Conservation (phyloP, 1,284 basidiomycete genomes). For the Trichosporon sp. region DNA sequence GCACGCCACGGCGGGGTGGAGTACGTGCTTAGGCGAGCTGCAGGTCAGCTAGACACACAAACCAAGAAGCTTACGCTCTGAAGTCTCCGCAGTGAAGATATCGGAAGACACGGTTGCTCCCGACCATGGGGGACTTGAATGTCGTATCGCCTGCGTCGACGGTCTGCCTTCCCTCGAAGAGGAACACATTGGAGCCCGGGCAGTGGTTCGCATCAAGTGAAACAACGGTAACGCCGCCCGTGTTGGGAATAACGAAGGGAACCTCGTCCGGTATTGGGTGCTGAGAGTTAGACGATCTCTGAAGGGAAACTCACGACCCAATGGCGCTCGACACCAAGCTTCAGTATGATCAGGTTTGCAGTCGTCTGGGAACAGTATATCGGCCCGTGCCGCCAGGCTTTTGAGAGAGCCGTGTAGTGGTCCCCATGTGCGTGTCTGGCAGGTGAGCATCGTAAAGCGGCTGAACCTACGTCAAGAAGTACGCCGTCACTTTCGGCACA, state of each 20-base stretch:
- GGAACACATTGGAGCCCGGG: conserved; percentile 89
- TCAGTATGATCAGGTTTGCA: conserved; percentile 84
- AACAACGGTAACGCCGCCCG: conserved; percentile 84
- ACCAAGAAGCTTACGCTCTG: conserved; percentile 63
- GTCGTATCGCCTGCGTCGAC: conserved; percentile 77
- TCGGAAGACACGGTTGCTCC: conserved; percentile 70
- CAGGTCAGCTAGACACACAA: conserved; percentile 20
- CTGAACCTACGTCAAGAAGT: conserved; percentile 74
- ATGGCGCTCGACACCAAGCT: conserved; percentile 80
- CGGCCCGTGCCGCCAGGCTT: conserved; percentile 83
- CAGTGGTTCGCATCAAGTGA: conserved; percentile 98
- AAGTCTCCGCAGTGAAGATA: conserved; percentile 98
- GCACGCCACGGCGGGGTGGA: conserved; percentile 76
- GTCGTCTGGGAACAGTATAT: conserved; percentile 95
- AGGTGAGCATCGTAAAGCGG: conserved; percentile 11
- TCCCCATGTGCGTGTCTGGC: conserved; percentile 88
- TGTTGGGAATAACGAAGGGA: conserved; percentile 73
- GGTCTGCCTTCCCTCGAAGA: conserved; percentile 90
- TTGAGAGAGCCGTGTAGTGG: conserved; percentile 86
- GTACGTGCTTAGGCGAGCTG: conserved; percentile 71
- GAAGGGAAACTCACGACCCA: conserved; percentile 70
- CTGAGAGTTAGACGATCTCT: conserved; percentile 33
- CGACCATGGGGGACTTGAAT: conserved; percentile 71
- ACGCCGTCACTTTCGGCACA: conserved; percentile 84
- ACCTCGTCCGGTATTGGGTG: conserved; percentile 72